phyloP scores from a whole-genome alignment of 2,329 filamentous ascomycete species.

The Teratosphaeria destructans region DNA sequence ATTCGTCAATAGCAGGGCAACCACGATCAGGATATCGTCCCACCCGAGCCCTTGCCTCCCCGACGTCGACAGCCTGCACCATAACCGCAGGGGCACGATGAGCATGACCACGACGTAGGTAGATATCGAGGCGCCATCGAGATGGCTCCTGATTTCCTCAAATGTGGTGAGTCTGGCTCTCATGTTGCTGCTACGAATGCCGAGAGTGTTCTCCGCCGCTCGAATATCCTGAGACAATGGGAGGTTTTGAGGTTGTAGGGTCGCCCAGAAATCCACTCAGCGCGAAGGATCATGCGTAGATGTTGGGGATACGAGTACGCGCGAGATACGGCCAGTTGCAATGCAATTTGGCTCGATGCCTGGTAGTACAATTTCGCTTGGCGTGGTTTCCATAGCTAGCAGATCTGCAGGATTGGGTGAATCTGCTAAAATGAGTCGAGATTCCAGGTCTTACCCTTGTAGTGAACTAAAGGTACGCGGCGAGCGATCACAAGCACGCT shows the following conservation, averaged over 20 bases:
- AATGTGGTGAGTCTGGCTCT: neutral
- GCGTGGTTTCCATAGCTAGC: neutral
- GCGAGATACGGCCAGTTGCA: neutral
- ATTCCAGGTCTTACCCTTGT: neutral
- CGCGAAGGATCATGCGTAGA: too few species aligned
- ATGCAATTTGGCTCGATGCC: neutral
- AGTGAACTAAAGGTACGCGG: neutral
- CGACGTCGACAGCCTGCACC: conserved; percentile 4
- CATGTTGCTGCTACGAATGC: neutral
- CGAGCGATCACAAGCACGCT: neutral
- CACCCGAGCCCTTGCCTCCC: conserved; percentile 3
- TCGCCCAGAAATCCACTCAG: too few species aligned
- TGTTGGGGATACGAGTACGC: neutral
- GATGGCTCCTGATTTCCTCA: neutral
- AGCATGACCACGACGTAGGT: conserved; percentile 7
- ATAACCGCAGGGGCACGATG: conserved; percentile 7
- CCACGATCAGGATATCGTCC: conserved; percentile 5
- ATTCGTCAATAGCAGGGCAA: conserved; percentile 1
- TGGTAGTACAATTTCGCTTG: neutral
- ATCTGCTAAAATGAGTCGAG: neutral
- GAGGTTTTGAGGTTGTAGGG: too few species aligned
- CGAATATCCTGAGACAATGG: too few species aligned
- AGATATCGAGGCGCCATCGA: conserved; percentile 6
- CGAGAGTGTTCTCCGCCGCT: too few species aligned
- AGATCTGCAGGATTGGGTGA: neutral